Base-by-base conservation (phyloP, 169 alveolate species). In the Plasmodium sp. region DNA sequence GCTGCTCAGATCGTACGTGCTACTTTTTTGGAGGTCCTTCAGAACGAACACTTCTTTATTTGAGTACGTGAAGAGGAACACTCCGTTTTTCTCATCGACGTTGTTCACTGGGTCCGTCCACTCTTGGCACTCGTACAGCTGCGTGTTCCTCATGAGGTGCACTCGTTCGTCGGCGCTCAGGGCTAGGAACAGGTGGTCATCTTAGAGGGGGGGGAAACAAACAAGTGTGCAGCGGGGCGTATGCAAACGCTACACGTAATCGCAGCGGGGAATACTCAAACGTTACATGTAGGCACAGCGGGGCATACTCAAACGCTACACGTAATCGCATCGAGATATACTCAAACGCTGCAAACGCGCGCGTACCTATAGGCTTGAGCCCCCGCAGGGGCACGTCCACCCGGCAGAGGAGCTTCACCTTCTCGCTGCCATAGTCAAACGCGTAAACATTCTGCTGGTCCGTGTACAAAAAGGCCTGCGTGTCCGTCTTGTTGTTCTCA, bases 21-120 rank as follows among this genome's bases (percentile, higher is more conserved):
- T 14, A 14, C 72, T 67, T 48, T 81, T 82, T 43, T 81, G 34
- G 22, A 27, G 71, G 33, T 92, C 82, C 56, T 92, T 92, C 75
- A 92, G 18, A 81, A 83, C 73, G 77, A 92, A 81, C n/a, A 34
- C 77, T 92, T 92, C 92, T 67, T 58, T 82, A 54, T 82, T 62
- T 18, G 84, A 71, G 75, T 39, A 27, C 12, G 95, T 33, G 18
- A 92, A 92, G 34, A 92, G 77, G 58, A 92, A 92, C 22, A 81
- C 41, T 16, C 84, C 85, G 62, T 92, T 83, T 45, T 92, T 92
- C 62, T 92, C 95, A 81, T 92, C 95, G 3, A 92, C 36, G 33
- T 36, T 73, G 67, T 82, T 92, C 51, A 92, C 56, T 9, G 48
- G 85, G 27, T 10, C 48, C 6, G 74, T 31, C 16, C 82, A 54